Evolutionary conservation across 176 grass and related monocot genomes (phyloP).

Genomic region (Oryza glumipatula): DNA sequence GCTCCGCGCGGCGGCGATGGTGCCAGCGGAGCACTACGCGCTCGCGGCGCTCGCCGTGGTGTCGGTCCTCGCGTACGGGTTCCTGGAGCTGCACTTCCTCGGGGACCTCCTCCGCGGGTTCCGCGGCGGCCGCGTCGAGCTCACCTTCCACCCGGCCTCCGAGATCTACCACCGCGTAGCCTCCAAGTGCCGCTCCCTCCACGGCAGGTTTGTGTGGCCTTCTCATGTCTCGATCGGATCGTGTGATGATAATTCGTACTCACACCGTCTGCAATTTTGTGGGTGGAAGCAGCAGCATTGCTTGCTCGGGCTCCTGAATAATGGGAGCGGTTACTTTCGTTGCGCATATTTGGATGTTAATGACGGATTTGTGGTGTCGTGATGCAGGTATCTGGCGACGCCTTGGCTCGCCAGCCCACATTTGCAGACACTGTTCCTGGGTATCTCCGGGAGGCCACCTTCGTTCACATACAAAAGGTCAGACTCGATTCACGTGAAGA

Average conservation of each 20-base stretch:
- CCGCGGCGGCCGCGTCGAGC: slow-evolving; percentile 65
- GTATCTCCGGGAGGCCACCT: slow-evolving; percentile 74
- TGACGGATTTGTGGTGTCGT: slow-evolving; percentile 20
- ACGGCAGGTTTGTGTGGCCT: slow-evolving; percentile 60
- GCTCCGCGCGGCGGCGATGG: slow-evolving; percentile 51
- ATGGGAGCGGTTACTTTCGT: background rate
- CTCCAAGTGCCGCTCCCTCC: slow-evolving; percentile 76
- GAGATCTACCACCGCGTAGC: slow-evolving; percentile 84
- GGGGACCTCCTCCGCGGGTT: slow-evolving; percentile 67
- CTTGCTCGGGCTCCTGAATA: background rate
- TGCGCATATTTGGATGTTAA: background rate
- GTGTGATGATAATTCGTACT: background rate
- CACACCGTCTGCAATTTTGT: background rate
- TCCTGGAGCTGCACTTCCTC: slow-evolving; percentile 84
- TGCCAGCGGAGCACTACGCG: slow-evolving; percentile 59
- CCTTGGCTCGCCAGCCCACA: slow-evolving; percentile 94
- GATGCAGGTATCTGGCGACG: slow-evolving; percentile 76
- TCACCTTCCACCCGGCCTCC: slow-evolving; percentile 79
- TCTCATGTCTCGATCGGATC: background rate
- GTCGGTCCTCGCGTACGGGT: slow-evolving; percentile 59
- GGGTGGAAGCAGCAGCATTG: background rate
- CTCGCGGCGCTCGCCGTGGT: slow-evolving; percentile 41
- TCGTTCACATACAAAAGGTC: slow-evolving; percentile 81
- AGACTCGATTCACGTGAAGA: background rate
- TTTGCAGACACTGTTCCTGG: slow-evolving; percentile 88